A percentile compares a stretch with the other conserved stretches of the same genome.
Conservation (phyloP, 257 asterid species). For the Hygrophila difformis region DNA sequence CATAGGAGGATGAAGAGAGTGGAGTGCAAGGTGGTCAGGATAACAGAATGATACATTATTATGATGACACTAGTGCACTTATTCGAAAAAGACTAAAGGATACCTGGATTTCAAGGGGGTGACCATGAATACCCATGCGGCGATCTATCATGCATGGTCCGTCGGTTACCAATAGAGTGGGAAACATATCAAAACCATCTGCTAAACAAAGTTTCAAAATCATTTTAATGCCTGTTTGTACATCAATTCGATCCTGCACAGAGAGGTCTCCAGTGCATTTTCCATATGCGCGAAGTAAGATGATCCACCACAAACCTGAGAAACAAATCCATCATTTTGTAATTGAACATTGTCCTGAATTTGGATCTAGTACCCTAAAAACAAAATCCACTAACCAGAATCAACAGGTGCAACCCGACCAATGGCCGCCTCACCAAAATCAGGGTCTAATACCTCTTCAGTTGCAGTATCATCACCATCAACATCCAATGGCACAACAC, state of each 20-base stretch:
- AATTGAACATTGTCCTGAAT: conserved; percentile 4
- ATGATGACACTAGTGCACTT: no score
- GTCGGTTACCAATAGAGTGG: conserved; percentile 68
- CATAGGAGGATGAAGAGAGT: not conserved
- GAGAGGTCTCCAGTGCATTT: conserved; percentile 71
- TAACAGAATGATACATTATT: no score
- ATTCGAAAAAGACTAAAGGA: conserved; percentile 4
- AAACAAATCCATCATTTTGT: conserved; percentile 12
- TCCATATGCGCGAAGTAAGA: conserved; percentile 72
- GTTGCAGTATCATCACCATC: conserved; percentile 76
- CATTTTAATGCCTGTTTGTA: conserved; percentile 76
- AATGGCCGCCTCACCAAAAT: conserved; percentile 91
- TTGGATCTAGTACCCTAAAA: conserved; percentile 10
- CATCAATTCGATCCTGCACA: conserved; percentile 70
- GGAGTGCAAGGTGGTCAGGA: not conserved
- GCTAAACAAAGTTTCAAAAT: conserved; percentile 65
- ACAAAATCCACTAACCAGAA: conserved; percentile 42
- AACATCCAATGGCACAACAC: conserved; percentile 66
- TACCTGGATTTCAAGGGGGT: conserved; percentile 83
- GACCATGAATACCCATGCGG: conserved; percentile 87
- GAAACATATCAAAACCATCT: conserved; percentile 83
- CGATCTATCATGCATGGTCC: conserved; percentile 92
- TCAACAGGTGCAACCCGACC: conserved; percentile 95
- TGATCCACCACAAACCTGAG: conserved; percentile 81
- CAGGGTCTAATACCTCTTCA: conserved; percentile 89